Base-by-base conservation (phyloP, 345 rosid species). In the Crucihimalaya himalaica region DNA sequence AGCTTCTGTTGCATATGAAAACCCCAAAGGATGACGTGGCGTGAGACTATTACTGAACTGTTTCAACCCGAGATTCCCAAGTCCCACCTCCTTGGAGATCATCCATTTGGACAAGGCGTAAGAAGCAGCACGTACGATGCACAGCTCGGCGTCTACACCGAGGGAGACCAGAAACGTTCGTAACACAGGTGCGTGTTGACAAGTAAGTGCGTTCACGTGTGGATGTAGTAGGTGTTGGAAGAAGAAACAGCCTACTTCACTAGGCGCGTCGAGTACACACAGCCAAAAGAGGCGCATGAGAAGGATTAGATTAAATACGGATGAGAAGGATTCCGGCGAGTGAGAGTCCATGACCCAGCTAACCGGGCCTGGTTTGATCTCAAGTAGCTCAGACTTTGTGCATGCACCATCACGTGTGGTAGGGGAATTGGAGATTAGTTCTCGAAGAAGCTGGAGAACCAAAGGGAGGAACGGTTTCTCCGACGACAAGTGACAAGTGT, bases 321-420 rank as follows among this genome's bases (percentile, higher is more conserved):
- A 78, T 2, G 97, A 90, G 55, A 93, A 84, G 0, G 96, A 87
- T 37, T 90, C 97, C 0, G 87, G 84, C 1, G 97, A 80, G 81
- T 93, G 93, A 65, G 93, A 82, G 56, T 86, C 89, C 87, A 93
- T 83, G 68, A 93, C 81, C 98, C 98, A 90, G 20, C 83, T 63
- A 50, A 91, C 60, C 3, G 93, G 89, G 20, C 86, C 90, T 28
- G 94, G 83, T 73, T 82, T 84, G 64, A 93, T 81, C 43, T 81
- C 84, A 4, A 80, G 88, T 47, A 82, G 83, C 75, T 83, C 84
- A 2, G 92, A 78, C n/a, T 85, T 88, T 0, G 89, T 87, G 78
- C 93, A 85, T 0, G 85, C 67, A 83, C 80, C 58, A 1, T 79
- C 83, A 11, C 29, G 57, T 40, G 63, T 40, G 23, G 82, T 68